Percentiles rank a stretch among this genome's conserved stretches.
Conservation (phyloP, 768 basidiomycete genomes). For the Pseudohyphozyma bogoriensis region DNA sequence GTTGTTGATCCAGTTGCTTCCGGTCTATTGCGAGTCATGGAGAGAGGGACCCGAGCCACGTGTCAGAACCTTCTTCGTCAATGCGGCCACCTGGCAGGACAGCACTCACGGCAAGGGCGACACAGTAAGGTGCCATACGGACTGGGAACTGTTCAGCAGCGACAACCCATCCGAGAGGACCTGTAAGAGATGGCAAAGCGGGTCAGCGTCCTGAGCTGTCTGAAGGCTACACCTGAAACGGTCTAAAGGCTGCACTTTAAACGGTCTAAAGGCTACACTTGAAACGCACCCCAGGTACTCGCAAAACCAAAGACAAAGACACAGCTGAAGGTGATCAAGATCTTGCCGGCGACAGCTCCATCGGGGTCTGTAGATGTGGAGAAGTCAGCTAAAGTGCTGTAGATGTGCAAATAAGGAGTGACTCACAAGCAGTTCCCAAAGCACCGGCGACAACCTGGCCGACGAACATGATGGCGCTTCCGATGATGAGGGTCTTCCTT, state of each 20-base stretch:
- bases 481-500: slow-evolving; percentile 19
- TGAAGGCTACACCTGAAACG: too few species aligned
- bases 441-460: slow-evolving; percentile 14
- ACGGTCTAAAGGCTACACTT: too few species aligned
- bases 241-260: too few species aligned
- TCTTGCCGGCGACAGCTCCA: slow-evolving; percentile 21
- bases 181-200: too few species aligned
- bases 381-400: not conserved
- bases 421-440: not conserved
- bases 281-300: slow-evolving; percentile 54
- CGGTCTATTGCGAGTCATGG: too few species aligned
- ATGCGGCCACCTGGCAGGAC: too few species aligned
- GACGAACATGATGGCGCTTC: not conserved
- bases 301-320: slow-evolving; percentile 26
- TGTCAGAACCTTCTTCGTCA: too few species aligned
- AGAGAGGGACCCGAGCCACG: too few species aligned
- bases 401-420: not conserved
- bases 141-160: slow-evolving; percentile 27
- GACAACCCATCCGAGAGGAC: slow-evolving; percentile 12
- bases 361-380: slow-evolving; percentile 2
- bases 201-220: too few species aligned
- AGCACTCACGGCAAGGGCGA: slow-evolving; percentile 21
- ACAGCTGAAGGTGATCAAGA: slow-evolving; percentile 25
- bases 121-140: slow-evolving; percentile 24
- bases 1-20: slow-evolving; percentile 17